Percentiles rank a stretch among this genome's conserved stretches.
Conservation (phyloP, 345 rosid species). For the Sonneratia caseolaris region DNA sequence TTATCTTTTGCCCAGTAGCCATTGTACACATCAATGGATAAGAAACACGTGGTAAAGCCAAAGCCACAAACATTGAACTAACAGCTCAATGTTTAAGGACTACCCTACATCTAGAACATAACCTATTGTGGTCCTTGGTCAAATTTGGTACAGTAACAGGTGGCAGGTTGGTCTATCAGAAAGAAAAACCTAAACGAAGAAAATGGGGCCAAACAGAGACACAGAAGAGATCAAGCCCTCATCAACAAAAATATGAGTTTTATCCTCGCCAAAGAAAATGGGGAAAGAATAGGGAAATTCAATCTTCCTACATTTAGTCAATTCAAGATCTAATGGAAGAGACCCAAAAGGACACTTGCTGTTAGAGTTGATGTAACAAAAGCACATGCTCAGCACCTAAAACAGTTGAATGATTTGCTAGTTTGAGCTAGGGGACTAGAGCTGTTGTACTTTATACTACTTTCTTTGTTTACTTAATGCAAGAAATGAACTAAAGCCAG, state of each 20-base stretch:
- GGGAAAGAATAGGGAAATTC: not conserved
- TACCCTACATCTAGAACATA: not conserved
- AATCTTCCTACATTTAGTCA: too few relatives aligned
- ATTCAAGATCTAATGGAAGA: not conserved
- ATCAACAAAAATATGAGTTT: not conserved
- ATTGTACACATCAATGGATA: not conserved
- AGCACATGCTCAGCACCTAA: slow-evolving; percentile 4
- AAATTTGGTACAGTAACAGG: not conserved
- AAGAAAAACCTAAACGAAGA: not conserved
- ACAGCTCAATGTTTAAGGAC: not conserved
- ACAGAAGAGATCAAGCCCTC: not conserved
- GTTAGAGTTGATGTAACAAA: not conserved
- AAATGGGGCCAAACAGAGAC: not conserved
- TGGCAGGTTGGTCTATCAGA: not conserved
- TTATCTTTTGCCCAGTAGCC: not conserved
- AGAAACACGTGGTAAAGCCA: not conserved
- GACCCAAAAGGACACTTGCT: not conserved
- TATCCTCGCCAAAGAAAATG: not conserved
- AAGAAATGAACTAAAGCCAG: not conserved
- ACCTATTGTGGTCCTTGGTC: not conserved
- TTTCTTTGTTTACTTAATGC: too few relatives aligned
- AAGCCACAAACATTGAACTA: not conserved
- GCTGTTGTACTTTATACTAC: too few relatives aligned
- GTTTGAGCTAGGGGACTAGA: too few relatives aligned
- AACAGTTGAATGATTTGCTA: not conserved